Percentiles rank a stretch among this genome's conserved stretches.
Evolutionary conservation across 345 rosid genomes (phyloP).

Genomic region (Corchorus olitorius): DNA sequence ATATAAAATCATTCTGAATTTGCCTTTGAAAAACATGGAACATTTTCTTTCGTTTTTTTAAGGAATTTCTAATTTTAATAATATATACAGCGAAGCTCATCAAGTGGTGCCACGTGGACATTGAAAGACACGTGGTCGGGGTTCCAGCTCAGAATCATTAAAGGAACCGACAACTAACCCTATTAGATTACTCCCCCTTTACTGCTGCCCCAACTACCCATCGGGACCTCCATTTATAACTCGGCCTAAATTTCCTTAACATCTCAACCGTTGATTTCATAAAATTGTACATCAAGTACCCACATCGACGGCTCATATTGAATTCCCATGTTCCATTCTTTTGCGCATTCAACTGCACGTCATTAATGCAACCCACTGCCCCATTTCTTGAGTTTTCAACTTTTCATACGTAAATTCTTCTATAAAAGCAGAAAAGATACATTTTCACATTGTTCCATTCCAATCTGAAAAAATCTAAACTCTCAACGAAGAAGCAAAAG

Average conservation of each 20-base stretch:
- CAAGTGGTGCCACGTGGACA: background rate
- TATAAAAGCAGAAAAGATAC: conserved; percentile 5
- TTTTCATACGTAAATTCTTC: background rate
- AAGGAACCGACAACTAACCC: background rate
- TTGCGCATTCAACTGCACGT: background rate
- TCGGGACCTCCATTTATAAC: conserved; percentile 14
- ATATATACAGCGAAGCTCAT: no score
- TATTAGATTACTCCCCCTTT: background rate
- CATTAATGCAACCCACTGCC: conserved; percentile 6
- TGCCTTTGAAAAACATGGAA: no score
- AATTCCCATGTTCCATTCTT: background rate
- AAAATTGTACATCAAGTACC: background rate
- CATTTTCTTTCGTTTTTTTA: no score
- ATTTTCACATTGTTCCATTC: background rate
- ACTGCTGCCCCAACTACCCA: conserved; percentile 21
- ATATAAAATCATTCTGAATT: no score
- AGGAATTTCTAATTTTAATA: no score
- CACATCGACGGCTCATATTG: background rate
- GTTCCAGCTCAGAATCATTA: conserved; percentile 8
- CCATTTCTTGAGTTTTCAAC: background rate
- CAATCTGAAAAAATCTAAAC: background rate
- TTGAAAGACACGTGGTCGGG: background rate
- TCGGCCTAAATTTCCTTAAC: background rate
- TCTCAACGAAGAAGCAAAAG: background rate
- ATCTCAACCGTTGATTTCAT: conserved; percentile 13